Base-by-base conservation (phyloP, 768 basidiomycete genomes). In the Termitomyces sp. region DNA sequence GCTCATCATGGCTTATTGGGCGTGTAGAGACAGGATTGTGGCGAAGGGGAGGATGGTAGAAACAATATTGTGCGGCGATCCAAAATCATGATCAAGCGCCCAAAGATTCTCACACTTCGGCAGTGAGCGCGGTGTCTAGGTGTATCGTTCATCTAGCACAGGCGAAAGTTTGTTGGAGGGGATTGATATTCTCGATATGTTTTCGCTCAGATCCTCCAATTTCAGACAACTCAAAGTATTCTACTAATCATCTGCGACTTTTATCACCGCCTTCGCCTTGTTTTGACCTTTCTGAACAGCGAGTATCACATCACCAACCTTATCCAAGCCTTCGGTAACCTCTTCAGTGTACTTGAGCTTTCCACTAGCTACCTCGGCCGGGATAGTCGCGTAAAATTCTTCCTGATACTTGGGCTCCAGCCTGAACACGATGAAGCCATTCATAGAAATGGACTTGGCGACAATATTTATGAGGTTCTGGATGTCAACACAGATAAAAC, bases 341-440 rank as follows among this genome's bases (percentile, higher is more conserved):
- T 84, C 76, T 62, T 86, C 84, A 18, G 60, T 68, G 51, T 79
- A 75, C 68, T 79, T 80, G 54, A 85, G 60, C 65, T 81, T 74
- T 3, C 84, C 82, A 4, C 70, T 72, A 2, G 76, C 78, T 38
- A 86, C 66, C 38, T 70, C 68, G 2, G 66, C 66, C 5, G 82
- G 79, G 4, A 85, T 53, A 8, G 66, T 72, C 12, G 65, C 66
- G 57, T 75, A 76, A 68, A 86, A 86, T 9, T 71, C 75, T 4
- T 73, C 70, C 8, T 58, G 48, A 66, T 79, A 77, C 66, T 79
- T 79, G 7, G 68, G 65, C 6, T 66, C 48, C 16, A 77, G 66
- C 16, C 59, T 65, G 45, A 20, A 52, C 15, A 79, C 70, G 58
- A 81, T 72, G 67, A 85, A 82, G 0, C 74, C 71, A 35, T 66